Evolutionary conservation across 345 rosid genomes (phyloP).

Genomic region (Rhizophora apiculata): DNA sequence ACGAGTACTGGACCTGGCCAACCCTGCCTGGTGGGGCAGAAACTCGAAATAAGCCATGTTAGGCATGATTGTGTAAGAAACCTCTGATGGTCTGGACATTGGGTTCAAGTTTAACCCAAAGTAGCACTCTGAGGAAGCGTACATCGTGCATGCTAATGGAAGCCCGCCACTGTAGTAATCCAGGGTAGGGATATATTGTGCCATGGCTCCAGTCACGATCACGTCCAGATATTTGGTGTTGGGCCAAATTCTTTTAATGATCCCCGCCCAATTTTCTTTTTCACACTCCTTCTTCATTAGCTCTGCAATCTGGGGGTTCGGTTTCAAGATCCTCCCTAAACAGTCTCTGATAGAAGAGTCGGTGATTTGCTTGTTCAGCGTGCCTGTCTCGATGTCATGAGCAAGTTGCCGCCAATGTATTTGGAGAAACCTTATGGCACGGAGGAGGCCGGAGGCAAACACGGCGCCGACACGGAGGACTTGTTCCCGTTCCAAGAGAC

Average conservation of each 20-base stretch:
- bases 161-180: slow-evolving; percentile 35
- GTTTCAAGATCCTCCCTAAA: slow-evolving; percentile 25
- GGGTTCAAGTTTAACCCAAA: slow-evolving; percentile 41
- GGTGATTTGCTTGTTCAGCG: slow-evolving; percentile 25
- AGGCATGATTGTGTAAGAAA: slow-evolving; percentile 45
- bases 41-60: slow-evolving; percentile 48
- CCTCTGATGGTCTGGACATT: slow-evolving; percentile 38
- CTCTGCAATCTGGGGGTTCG: slow-evolving; percentile 27
- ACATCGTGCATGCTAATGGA: slow-evolving; percentile 43
- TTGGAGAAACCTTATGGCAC: slow-evolving; percentile 42
- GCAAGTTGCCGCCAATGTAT: slow-evolving; percentile 32
- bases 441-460: slow-evolving; percentile 42
- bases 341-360: slow-evolving; percentile 27
- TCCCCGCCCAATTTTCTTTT: slow-evolving; percentile 33
- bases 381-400: slow-evolving; percentile 29
- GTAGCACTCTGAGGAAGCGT: slow-evolving; percentile 45
- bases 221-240: slow-evolving; percentile 42
- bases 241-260: slow-evolving; percentile 39
- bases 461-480: slow-evolving; percentile 43
- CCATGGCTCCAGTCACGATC: slow-evolving; percentile 46
- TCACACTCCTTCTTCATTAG: slow-evolving; percentile 26
- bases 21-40: slow-evolving; percentile 22
- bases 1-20: slow-evolving; percentile 4
- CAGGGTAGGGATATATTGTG: slow-evolving; percentile 42
- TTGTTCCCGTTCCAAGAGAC: slow-evolving; percentile 29